Percentiles rank a stretch among this genome's conserved stretches.
These are phyloP conservation scores for Linaria vulgaris DNA, from an alignment of 257 asterid genomes.

Conservation along the genomic window DNA sequence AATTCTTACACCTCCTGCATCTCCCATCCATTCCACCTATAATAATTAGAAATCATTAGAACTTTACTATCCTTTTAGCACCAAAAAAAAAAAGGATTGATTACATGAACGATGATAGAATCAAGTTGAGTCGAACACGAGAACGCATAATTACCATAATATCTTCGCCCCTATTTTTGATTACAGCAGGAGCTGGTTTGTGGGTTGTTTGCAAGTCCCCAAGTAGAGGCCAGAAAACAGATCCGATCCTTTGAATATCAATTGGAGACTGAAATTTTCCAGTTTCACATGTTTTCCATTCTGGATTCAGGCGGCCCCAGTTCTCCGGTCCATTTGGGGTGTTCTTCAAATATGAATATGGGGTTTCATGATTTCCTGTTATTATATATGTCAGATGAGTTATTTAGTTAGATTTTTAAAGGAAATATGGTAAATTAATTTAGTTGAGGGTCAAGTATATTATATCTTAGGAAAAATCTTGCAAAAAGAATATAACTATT, in stretches of 20 bases:
- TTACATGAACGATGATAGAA: too few species aligned
- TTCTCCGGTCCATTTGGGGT: constrained; percentile 47
- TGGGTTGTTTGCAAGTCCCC: constrained; percentile 40
- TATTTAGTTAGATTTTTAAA: too few species aligned
- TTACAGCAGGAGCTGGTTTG: constrained; percentile 47
- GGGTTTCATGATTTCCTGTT: constrained; percentile 45
- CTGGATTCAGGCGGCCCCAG: constrained; percentile 47
- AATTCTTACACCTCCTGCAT: constrained; percentile 53
- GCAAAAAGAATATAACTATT: too few species aligned
- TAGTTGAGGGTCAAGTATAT: too few species aligned
- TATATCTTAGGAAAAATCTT: too few species aligned
- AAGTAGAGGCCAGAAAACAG: constrained; percentile 23
- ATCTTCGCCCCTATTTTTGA: constrained; percentile 69
- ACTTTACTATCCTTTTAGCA: too few species aligned
- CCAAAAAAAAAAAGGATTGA: too few species aligned
- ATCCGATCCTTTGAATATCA: constrained; percentile 30
- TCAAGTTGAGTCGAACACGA: too few species aligned
- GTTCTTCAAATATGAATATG: constrained; percentile 34
- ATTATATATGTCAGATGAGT: background rate
- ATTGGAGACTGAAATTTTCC: constrained; percentile 73
- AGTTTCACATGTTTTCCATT: constrained; percentile 47
- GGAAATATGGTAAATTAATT: too few species aligned
- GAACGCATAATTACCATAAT: constrained; percentile 44
- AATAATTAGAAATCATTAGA: background rate
- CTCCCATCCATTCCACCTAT: constrained; percentile 68